Percentiles rank a stretch among this genome's conserved stretches.
These are phyloP conservation scores for Alternaria panax DNA, from an alignment of 2,329 filamentous ascomycete genomes.

Conservation along the genomic window DNA sequence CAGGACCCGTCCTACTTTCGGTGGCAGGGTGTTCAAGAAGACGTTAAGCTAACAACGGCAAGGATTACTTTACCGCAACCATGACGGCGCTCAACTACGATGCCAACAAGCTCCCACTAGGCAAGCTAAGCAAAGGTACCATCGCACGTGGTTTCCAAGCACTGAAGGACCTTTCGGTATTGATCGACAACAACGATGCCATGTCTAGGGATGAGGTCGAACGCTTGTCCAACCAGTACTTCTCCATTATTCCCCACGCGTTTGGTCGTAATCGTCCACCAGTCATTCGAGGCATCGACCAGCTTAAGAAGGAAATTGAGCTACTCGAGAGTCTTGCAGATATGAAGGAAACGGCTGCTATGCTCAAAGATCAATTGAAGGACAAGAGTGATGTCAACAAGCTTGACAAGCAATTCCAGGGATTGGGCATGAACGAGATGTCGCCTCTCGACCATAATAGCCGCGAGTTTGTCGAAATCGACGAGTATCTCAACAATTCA, in stretches of 20 bases:
- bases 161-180: conserved; percentile 75
- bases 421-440: conserved; percentile 79
- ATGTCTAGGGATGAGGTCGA: conserved; percentile 62
- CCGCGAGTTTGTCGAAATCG: conserved; percentile 70
- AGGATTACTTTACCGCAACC: conserved; percentile 69
- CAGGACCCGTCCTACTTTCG: not conserved
- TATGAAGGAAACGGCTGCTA: conserved; percentile 81
- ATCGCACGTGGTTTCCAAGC: conserved; percentile 77
- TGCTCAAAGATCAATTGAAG: conserved; percentile 71
- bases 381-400: conserved; percentile 63
- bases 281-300: conserved; percentile 63
- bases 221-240: conserved; percentile 77
- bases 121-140: conserved; percentile 82
- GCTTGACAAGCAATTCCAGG: conserved; percentile 75
- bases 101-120: conserved; percentile 78
- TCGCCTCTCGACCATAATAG: conserved; percentile 66
- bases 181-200: conserved; percentile 64
- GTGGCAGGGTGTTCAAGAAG: not conserved
- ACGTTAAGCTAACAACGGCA: not conserved
- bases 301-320: conserved; percentile 78
- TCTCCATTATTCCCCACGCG: conserved; percentile 80
- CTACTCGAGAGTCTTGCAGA: conserved; percentile 82
- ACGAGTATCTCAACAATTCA: conserved; percentile 71
- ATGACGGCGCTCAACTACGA: conserved; percentile 76
- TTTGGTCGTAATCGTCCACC: conserved; percentile 79